Evolutionary conservation across 805 yeast genomes (phyloP).

Genomic region (Nakazawaea wickerhamii): DNA sequence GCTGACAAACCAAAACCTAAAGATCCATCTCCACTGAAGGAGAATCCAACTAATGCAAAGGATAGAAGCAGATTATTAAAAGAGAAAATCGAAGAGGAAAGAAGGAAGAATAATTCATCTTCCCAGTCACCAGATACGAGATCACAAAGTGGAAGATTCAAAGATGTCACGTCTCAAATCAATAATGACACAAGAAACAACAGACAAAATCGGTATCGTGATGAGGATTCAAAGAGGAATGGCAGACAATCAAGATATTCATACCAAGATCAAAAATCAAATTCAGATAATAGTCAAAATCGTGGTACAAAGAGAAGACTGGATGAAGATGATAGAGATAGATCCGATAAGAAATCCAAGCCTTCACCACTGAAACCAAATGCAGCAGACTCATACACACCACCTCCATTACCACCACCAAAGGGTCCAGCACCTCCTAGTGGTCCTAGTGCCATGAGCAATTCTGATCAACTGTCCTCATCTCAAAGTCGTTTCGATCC

Average conservation of each 20-base stretch:
- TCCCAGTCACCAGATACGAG: not conserved
- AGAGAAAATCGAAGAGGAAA: slow-evolving; percentile 5
- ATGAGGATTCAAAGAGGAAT: not conserved
- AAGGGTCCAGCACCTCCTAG: slow-evolving; percentile 7
- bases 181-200: not conserved
- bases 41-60: slow-evolving; percentile 1
- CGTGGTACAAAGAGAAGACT: not conserved
- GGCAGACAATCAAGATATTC: not conserved
- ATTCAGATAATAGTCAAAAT: not conserved
- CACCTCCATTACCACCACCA: slow-evolving; percentile 11
- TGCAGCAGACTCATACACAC: not conserved
- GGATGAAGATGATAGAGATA: not conserved
- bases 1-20: not conserved
- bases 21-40: not conserved
- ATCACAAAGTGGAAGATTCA: slow-evolving; percentile 1
- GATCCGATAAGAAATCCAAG: not conserved
- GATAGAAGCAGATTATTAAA: slow-evolving; percentile 3
- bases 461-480: not conserved
- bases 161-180: not conserved
- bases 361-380: not conserved
- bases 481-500: slow-evolving; percentile 8
- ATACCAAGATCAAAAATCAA: not conserved
- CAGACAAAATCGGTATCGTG: not conserved
- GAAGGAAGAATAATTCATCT: not conserved
- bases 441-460: slow-evolving; percentile 6